Percentiles rank a stretch among this genome's conserved stretches.
phyloP scores from a whole-genome alignment of 129 eudicot species.

The Flaveria linearis region DNA sequence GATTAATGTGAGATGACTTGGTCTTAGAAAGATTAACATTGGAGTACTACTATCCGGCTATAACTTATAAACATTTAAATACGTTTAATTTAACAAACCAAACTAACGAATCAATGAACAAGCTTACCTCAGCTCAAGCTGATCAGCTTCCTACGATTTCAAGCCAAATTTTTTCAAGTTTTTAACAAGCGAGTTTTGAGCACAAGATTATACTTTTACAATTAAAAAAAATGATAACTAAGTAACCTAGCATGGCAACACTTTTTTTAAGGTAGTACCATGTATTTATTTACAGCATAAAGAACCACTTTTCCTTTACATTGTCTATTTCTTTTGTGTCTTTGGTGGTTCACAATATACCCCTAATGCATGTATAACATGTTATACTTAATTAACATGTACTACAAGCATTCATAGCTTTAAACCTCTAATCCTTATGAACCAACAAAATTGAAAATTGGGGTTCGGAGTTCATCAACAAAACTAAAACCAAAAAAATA shows the following conservation, averaged over 20 bases:
- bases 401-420: slow-evolving; percentile 17
- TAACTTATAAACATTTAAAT: too few species aligned
- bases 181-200: too few species aligned
- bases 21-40: too few species aligned
- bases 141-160: too few species aligned
- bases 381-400: background rate
- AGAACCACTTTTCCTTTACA: background rate
- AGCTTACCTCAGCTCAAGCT: too few species aligned
- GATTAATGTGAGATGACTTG: too few species aligned
- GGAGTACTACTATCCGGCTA: too few species aligned
- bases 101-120: too few species aligned
- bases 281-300: background rate
- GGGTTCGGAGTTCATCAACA: slow-evolving; percentile 19
- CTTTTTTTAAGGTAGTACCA: background rate
- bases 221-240: background rate
- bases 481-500: slow-evolving; percentile 32
- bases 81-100: too few species aligned
- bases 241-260: background rate
- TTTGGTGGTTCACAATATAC: background rate
- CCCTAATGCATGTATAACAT: slow-evolving; percentile 9
- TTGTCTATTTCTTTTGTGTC: background rate
- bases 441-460: slow-evolving; percentile 34
- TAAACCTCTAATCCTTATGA: slow-evolving; percentile 6
- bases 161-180: too few species aligned
- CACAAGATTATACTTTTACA: too few species aligned